Evolutionary conservation across 192 early-diverging fungal genomes (phyloP), one percentile per base, ranked within the genome.

Genomic region (Coemansia brasiliensis): DNA sequence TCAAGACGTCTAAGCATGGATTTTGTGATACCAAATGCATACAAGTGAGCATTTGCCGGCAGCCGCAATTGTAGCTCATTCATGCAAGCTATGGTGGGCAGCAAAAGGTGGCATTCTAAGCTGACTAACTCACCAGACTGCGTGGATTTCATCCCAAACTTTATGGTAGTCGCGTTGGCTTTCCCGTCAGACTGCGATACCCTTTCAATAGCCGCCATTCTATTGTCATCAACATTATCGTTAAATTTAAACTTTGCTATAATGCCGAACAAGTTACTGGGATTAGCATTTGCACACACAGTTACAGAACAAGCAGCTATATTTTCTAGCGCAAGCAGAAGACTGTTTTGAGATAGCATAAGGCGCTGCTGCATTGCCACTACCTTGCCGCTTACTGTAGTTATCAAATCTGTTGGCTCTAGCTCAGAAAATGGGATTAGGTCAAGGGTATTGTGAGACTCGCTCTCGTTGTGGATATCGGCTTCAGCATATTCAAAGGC

Each of bases 21-120:
- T 5, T 38, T 13, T 6, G 12, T 55, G n/a, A 76, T 49, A 11
- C 46, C 22, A 0, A 17, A 29, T 5, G 58, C 20, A 0, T 56
- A 22, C 11, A 73, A 39, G 7, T 49, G 54, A 4, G 67, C 58
- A 22, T 55, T 27, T 35, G 54, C 53, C 16, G 73, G 67, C 38
- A 76, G 63, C n/a, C 63, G 44, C 13, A 76, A 27, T 5, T 16
- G 25, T 16, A 76, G 24, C 9, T 39, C 39, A 0, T 16, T 18
- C 41, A 65, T 32, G 8, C 16, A 39, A 21, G 39, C 21, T 2
- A 29, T 22, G 7, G 37, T 15, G 0, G 66, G 61, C 13, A 63
- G 11, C 11, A 53, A 17, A 25, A 69, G 26, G 21, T 15, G 37
- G 21, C 54, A 65, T 37, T 65, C 63, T 13, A 37, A 29, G 21